Conservation (phyloP, 2,329 filamentous ascomycete genomes). For the Coniochaeta sp. region DNA sequence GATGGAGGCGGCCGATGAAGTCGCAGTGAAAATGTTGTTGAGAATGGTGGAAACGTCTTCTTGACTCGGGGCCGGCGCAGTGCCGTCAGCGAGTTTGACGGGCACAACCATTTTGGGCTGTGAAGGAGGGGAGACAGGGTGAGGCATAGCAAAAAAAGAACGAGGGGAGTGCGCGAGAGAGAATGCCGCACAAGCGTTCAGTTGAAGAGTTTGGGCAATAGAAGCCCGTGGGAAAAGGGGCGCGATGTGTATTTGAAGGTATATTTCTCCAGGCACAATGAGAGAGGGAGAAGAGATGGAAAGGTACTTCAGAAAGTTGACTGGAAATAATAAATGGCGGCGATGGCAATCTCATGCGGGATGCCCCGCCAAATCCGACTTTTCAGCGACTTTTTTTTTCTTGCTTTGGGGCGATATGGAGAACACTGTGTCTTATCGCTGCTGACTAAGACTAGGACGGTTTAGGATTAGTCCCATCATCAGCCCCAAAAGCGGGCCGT, state of each 20-base stretch:
- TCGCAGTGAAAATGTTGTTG: conserved; percentile 60
- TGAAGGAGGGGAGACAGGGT: not conserved
- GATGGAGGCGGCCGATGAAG: conserved; percentile 62
- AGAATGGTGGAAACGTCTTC: conserved; percentile 61
- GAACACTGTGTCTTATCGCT: conserved; percentile 1
- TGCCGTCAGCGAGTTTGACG: conserved; percentile 15
- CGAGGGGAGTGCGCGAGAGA: not conserved
- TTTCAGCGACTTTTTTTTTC: not conserved
- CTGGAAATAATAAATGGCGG: not conserved
- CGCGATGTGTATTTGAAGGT: not conserved
- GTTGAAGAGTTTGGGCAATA: not conserved
- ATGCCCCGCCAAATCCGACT: conserved; percentile 1
- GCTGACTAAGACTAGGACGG: not conserved
- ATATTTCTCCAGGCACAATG: not conserved
- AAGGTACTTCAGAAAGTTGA: not conserved
- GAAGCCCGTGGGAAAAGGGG: not conserved
- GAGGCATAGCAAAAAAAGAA: conserved; percentile 1
- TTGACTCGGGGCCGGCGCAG: conserved; percentile 50
- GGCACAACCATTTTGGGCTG: conserved; percentile 14
- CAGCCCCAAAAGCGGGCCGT: not conserved
- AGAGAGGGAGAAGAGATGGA: not conserved
- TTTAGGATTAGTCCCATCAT: not conserved
- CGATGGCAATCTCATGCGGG: not conserved
- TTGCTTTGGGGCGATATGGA: not conserved
- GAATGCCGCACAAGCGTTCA: not conserved